Evolutionary conservation across 106 monocot species (phyloP).

Genomic region (Dendrobium huoshanense): DNA sequence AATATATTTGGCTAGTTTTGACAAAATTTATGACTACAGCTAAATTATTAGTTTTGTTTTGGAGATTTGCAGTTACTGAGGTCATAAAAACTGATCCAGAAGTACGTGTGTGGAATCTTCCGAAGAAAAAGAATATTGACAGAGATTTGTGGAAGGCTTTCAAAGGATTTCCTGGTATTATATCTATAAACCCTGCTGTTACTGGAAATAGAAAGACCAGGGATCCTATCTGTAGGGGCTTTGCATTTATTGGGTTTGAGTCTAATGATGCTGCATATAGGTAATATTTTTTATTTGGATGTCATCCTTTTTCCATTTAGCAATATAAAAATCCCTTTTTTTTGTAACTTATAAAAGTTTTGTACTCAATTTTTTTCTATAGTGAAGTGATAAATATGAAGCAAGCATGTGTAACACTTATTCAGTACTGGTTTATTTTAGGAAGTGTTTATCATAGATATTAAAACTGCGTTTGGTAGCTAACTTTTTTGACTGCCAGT

Average conservation of each 20-base stretch:
- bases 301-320: not conserved
- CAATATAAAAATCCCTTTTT: not conserved
- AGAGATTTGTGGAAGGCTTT: constrained; percentile 72
- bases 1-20: not conserved
- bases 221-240: constrained; percentile 94
- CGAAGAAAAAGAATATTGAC: constrained; percentile 88
- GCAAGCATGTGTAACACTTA: not conserved
- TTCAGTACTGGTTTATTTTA: not conserved
- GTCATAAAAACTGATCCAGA: constrained; percentile 25
- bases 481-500: not conserved
- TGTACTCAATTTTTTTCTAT: not conserved
- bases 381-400: not conserved
- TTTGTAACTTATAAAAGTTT: not conserved
- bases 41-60: not conserved
- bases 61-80: constrained; percentile 27
- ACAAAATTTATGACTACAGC: not conserved
- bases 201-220: constrained; percentile 84
- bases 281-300: constrained; percentile 27
- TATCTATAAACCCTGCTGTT: constrained; percentile 66
- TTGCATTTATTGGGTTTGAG: constrained; percentile 67
- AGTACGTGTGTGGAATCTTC: constrained; percentile 75
- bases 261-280: constrained; percentile 65
- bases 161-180: constrained; percentile 60
- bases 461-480: not conserved
- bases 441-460: not conserved